phyloP scores from a whole-genome alignment of 73 alveolate species.

The Effrenium voratum region DNA sequence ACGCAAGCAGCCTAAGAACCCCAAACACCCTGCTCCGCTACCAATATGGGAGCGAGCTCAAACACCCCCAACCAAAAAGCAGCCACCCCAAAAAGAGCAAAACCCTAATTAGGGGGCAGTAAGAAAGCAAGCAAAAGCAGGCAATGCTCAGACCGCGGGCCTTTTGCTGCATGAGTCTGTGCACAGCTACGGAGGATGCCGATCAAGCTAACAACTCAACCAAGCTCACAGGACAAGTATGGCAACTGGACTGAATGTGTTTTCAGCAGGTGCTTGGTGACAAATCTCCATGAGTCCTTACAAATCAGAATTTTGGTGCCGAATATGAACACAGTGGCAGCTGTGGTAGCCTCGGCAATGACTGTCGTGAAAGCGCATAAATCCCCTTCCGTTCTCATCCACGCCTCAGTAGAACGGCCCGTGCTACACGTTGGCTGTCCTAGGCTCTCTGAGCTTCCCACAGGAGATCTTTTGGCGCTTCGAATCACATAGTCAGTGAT shows the following conservation, averaged over 20 bases:
- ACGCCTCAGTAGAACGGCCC: background rate
- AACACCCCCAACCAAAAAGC: too few species aligned
- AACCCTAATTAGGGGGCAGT: too few species aligned
- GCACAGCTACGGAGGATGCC: background rate
- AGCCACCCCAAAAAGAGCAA: too few species aligned
- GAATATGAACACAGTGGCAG: background rate
- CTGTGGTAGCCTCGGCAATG: slow-evolving; percentile 51
- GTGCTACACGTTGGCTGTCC: background rate
- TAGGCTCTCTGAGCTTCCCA: background rate
- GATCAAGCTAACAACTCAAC: too few species aligned
- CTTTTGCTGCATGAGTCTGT: background rate
- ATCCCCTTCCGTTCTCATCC: slow-evolving; percentile 85
- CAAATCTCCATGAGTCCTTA: background rate
- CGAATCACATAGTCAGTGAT: slow-evolving; percentile 73
- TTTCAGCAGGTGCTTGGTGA: too few species aligned
- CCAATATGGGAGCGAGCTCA: too few species aligned
- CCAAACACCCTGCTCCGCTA: too few species aligned
- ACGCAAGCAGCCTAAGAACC: too few species aligned
- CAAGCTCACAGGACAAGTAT: too few species aligned
- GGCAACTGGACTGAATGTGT: too few species aligned
- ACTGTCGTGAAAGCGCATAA: slow-evolving; percentile 16
- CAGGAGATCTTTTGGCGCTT: slow-evolving; percentile 65
- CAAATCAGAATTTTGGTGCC: background rate
- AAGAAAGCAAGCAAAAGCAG: too few species aligned
- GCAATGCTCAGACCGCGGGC: too few species aligned